Conservation (phyloP, 345 rosid genomes). For the Brassica incana region DNA sequence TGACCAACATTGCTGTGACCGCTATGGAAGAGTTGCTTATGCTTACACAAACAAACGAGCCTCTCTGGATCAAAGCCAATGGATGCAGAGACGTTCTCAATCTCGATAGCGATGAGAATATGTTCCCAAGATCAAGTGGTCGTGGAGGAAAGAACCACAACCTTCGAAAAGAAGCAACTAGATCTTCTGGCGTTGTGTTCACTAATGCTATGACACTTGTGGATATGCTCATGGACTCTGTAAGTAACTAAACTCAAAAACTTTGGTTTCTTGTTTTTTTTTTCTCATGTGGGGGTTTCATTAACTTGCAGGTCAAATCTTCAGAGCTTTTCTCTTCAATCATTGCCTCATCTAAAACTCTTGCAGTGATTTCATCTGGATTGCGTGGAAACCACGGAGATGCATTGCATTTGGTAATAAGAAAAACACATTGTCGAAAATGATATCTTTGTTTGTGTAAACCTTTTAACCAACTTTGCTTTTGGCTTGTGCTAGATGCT, state of each 20-base stretch:
- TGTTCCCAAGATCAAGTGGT: constrained; percentile 58
- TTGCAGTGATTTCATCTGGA: constrained; percentile 71
- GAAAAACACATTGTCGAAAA: too few species aligned
- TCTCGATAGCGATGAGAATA: constrained; percentile 59
- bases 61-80: constrained; percentile 67
- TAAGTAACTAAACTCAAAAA: constrained; percentile 40
- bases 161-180: constrained; percentile 69
- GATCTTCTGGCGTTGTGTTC: constrained; percentile 79
- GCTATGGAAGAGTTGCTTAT: constrained; percentile 84
- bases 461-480: not conserved
- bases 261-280: not conserved
- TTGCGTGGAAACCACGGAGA: constrained; percentile 49
- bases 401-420: constrained; percentile 35
- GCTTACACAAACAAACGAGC: constrained; percentile 78
- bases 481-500: constrained; percentile 44
- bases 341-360: constrained; percentile 63
- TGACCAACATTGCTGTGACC: constrained; percentile 68
- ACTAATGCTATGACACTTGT: constrained; percentile 73
- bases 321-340: constrained; percentile 72
- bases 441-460: not conserved
- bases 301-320: constrained; percentile 63
- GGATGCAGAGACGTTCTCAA: constrained; percentile 67
- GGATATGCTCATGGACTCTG: constrained; percentile 88
- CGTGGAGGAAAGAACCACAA: constrained; percentile 57
- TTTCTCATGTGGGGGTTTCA: not conserved